phyloP scores from a whole-genome alignment of 2,329 filamentous ascomycete genomes.

The Cladosporium colombiae region DNA sequence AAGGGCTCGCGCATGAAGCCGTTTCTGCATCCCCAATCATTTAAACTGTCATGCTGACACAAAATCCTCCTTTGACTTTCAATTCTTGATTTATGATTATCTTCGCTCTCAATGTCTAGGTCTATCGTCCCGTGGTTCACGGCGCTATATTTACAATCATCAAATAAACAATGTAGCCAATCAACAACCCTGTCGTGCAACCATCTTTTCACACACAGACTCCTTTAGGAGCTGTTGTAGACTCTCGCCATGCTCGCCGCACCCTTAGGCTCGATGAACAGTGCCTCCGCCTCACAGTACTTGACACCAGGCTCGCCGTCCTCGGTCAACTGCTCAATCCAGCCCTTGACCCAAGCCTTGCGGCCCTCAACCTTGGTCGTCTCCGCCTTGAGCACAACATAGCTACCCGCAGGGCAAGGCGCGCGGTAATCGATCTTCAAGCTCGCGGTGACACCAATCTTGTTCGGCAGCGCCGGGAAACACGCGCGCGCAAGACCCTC shows the following conservation, averaged over 20 bases:
- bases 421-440: conserved; percentile 79
- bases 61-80: not conserved
- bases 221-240: conserved; percentile 27
- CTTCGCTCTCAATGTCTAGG: not conserved
- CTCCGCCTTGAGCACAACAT: conserved; percentile 74
- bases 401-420: conserved; percentile 73
- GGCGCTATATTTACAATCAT: conserved; percentile 12
- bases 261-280: conserved; percentile 87
- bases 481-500: conserved; percentile 86
- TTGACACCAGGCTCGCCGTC: conserved; percentile 52
- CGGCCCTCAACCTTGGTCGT: conserved; percentile 86
- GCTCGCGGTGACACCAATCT: conserved; percentile 82
- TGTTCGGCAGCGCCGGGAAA: conserved; percentile 83
- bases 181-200: not conserved
- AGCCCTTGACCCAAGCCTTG: conserved; percentile 91
- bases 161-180: not conserved
- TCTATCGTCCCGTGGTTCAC: conserved; percentile 7
- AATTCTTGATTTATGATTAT: not conserved
- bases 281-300: conserved; percentile 77
- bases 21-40: not conserved
- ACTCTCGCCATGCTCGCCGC: conserved; percentile 56
- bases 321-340: conserved; percentile 74
- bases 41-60: not conserved
- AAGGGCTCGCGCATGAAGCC: not conserved
- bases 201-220: not conserved